Evolutionary conservation across 805 yeast genomes (phyloP).

Genomic region (Debaryomyces prosopidis): DNA sequence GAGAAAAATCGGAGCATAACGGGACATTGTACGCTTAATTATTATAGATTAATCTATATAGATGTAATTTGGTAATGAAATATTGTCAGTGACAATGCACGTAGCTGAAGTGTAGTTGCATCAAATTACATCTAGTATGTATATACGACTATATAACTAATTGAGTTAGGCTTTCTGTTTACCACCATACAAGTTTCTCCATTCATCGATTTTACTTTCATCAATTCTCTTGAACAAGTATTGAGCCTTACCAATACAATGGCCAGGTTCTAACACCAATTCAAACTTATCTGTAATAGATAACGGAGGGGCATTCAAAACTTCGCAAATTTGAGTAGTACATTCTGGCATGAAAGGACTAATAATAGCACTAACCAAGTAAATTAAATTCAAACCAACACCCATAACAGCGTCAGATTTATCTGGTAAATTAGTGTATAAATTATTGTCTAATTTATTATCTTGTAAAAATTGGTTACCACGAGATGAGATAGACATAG

Average conservation of each 20-base stretch:
- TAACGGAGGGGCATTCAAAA: slow-evolving; percentile 80
- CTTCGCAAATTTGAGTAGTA: slow-evolving; percentile 64
- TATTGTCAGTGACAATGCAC: too few relatives aligned
- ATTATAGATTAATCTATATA: too few relatives aligned
- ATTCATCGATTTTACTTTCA: slow-evolving; percentile 78
- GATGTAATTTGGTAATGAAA: too few relatives aligned
- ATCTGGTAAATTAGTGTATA: slow-evolving; percentile 73
- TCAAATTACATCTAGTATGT: too few relatives aligned
- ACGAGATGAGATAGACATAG: slow-evolving; percentile 87
- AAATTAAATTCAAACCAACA: slow-evolving; percentile 84
- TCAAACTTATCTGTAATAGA: slow-evolving; percentile 76
- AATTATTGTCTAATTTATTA: slow-evolving; percentile 86
- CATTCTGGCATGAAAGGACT: slow-evolving; percentile 92
- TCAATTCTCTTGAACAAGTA: slow-evolving; percentile 92
- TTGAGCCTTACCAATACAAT: slow-evolving; percentile 86
- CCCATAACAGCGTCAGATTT: slow-evolving; percentile 91
- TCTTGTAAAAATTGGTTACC: slow-evolving; percentile 97
- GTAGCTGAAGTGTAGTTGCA: too few relatives aligned
- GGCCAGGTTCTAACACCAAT: slow-evolving; percentile 71
- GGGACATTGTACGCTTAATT: too few relatives aligned
- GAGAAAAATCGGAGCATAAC: too few relatives aligned
- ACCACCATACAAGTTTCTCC: slow-evolving; percentile 90
- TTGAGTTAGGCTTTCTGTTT: slow-evolving; percentile 36
- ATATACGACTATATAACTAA: too few relatives aligned
- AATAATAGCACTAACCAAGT: slow-evolving; percentile 78